Base-by-base conservation (phyloP, 2,329 filamentous ascomycete genomes). In the Neophaeococcomyces mojaviensis region DNA sequence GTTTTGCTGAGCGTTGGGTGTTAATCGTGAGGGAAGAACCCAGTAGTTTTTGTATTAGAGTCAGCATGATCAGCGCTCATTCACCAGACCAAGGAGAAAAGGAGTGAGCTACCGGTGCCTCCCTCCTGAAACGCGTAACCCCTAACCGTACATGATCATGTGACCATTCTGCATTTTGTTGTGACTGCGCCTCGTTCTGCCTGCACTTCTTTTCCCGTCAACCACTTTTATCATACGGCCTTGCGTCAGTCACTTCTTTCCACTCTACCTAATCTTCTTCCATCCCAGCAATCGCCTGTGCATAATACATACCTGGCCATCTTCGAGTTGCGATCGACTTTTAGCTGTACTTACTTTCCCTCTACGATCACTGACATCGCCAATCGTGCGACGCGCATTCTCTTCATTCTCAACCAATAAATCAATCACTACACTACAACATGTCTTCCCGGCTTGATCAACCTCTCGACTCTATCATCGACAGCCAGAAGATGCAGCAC, bases 361-460 rank as follows among this genome's bases (percentile, higher is more conserved):
- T 28, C 24, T 28, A 28, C 10, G 5, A 10, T 28, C 24, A 6
- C 24, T 28, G 24, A 5, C 5, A 28, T 10, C 24, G 5, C 5
- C 10, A 6, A 6, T 22, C 39, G 10, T 26, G n/a, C 3, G 24
- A 26, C 39, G 26, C 28, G 5, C 28, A 19, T 28, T 30, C 32
- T n/a, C 28, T 15, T 24, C 8, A 3, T 39, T 9, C 15, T 20
- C 26, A 12, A 4, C n/a, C 19, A 26, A n/a, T 52, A 47, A 35
- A 37, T 35, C 52, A 35, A 31, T 49, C 43, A 47, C 37, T 37
- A 48, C 44, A 35, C 53, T n/a, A 57, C 59, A 84, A 59, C 58
- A 94, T 95, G 88, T 87, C 88, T 75, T 84, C 81, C 74, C 96
- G 96, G 74, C 85, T 98, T 64, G 88, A 96, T 69, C 84, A 94